Conservation (phyloP, 2,329 filamentous ascomycete genomes). For the Cladosporium phlei region DNA sequence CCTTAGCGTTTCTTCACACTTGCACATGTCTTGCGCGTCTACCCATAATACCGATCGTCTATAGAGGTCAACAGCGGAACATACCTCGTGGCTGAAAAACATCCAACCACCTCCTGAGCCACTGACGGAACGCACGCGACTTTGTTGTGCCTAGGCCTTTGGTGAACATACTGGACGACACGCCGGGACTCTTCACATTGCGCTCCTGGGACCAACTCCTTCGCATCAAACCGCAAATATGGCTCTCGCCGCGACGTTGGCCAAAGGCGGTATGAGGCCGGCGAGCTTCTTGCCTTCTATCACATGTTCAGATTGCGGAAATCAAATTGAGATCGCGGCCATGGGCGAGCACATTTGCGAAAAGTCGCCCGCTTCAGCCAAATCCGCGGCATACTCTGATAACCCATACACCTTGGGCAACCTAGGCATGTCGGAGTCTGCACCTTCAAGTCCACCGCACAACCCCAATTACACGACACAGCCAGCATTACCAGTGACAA, state of each 20-base stretch:
- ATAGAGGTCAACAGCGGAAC: slow-evolving; percentile 3
- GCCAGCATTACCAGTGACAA: slow-evolving; percentile 2
- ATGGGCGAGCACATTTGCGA: slow-evolving; percentile 79
- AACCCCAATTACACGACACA: slow-evolving; percentile 9
- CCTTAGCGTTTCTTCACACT: slow-evolving; percentile 13
- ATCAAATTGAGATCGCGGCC: slow-evolving; percentile 72
- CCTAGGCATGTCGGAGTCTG: no score
- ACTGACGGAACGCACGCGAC: slow-evolving; percentile 4
- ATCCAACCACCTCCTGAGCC: slow-evolving; percentile 12
- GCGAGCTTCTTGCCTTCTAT: slow-evolving; percentile 73
- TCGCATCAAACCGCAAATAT: slow-evolving; percentile 16
- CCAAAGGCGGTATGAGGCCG: slow-evolving; percentile 45
- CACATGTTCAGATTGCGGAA: slow-evolving; percentile 78
- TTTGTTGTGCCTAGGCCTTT: not conserved
- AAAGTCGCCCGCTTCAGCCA: slow-evolving; percentile 16
- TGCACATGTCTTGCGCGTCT: slow-evolving; percentile 6
- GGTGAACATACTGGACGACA: slow-evolving; percentile 5
- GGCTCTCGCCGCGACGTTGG: slow-evolving; percentile 27
- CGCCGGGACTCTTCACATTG: slow-evolving; percentile 2
- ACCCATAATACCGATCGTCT: slow-evolving; percentile 8
- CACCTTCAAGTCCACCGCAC: slow-evolving; percentile 2
- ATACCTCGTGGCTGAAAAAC: slow-evolving; percentile 5
- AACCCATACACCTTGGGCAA: slow-evolving; percentile 8
- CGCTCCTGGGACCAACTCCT: slow-evolving; percentile 1
- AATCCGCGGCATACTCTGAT: slow-evolving; percentile 11